Evolutionary conservation across 2,329 filamentous ascomycete genomes (phyloP).

Genomic region (Cytospora mali): DNA sequence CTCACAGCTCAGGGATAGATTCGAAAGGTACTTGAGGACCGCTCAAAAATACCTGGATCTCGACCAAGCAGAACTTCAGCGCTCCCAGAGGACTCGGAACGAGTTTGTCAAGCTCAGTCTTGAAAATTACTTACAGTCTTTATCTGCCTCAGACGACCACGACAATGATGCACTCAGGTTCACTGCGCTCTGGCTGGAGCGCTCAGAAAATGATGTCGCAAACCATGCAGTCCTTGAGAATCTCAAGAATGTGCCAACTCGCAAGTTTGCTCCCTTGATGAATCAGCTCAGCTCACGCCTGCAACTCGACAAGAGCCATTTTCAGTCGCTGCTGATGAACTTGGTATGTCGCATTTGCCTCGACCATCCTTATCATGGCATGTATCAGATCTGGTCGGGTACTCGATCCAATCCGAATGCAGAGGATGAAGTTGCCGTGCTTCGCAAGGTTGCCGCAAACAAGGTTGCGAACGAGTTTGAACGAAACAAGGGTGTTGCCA

Average conservation of each 20-base stretch:
- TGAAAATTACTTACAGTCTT: constrained; percentile 87
- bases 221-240: constrained; percentile 76
- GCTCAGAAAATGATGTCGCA: constrained; percentile 73
- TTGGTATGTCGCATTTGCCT: constrained; percentile 82
- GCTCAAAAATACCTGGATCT: constrained; percentile 89
- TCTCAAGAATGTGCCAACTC: constrained; percentile 75
- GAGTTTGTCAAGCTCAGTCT: constrained; percentile 86
- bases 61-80: constrained; percentile 82
- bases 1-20: constrained; percentile 64
- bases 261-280: constrained; percentile 91
- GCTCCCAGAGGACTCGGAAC: constrained; percentile 74
- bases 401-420: constrained; percentile 68
- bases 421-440: constrained; percentile 74
- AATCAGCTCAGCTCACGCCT: constrained; percentile 96
- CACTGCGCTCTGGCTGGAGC: constrained; percentile 90
- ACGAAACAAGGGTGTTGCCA: constrained; percentile 50
- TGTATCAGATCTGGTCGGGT: constrained; percentile 94
- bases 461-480: constrained; percentile 65
- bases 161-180: constrained; percentile 91
- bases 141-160: constrained; percentile 83
- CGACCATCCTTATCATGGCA: constrained; percentile 94
- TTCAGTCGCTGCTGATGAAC: constrained; percentile 74
- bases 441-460: constrained; percentile 73
- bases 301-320: constrained; percentile 67
- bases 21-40: constrained; percentile 66